These are phyloP conservation scores for Candida succiphila DNA, from an alignment of 805 yeast species.

Conservation along the genomic window DNA sequence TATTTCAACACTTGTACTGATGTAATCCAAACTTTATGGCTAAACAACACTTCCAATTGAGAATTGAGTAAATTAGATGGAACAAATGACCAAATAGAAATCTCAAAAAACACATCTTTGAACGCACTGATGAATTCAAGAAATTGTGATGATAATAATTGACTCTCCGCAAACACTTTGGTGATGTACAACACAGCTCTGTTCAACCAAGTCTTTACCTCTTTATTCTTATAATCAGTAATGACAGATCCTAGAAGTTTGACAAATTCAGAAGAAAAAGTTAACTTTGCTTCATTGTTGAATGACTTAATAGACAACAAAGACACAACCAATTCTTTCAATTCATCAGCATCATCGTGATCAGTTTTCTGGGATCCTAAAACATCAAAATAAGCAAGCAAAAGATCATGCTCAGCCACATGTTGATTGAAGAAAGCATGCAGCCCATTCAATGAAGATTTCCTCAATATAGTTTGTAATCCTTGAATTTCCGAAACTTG, in stretches of 20 bases:
- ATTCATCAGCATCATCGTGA: no score
- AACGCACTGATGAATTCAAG: constrained; percentile 21
- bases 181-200: constrained; percentile 53
- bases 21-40: constrained; percentile 34
- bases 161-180: constrained; percentile 47
- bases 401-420: no score
- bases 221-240: constrained; percentile 12
- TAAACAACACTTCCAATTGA: constrained; percentile 51
- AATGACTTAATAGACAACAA: constrained; percentile 17
- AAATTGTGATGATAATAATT: constrained; percentile 19
- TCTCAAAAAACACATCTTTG: constrained; percentile 18
- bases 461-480: no score
- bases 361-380: no score
- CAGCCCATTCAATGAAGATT: no score
- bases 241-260: constrained; percentile 2
- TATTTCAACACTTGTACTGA: constrained; percentile 34
- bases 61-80: constrained; percentile 43
- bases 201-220: constrained; percentile 42
- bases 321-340: constrained; percentile 3
- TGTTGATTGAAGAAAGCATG: no score
- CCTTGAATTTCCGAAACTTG: no score
- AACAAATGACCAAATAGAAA: constrained; percentile 28
- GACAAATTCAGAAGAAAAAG: constrained; percentile 17
- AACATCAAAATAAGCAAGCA: no score
- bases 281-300: constrained; percentile 20